Evolutionary conservation across 2,329 filamentous ascomycete species (phyloP), one percentile per base, ranked within the genome.

Genomic region (Tolypocladium album): DNA sequence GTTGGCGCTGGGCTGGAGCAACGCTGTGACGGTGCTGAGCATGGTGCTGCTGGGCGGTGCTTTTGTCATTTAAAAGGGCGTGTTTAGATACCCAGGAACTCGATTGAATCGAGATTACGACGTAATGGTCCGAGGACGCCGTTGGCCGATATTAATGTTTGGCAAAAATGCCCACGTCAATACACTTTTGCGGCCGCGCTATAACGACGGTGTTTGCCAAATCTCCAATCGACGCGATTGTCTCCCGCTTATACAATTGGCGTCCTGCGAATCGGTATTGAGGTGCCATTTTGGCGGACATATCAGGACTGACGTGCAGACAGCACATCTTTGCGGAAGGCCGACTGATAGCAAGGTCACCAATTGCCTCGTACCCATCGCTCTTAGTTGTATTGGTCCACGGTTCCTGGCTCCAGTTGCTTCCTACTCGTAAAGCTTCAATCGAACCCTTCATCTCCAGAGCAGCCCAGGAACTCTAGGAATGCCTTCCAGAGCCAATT

Each of bases 21-120:
- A 62, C 59, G 52, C 64, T 59, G 56, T 72, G 42, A 65, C 69
- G 34, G 58, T 64, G 20, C 57, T 71, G 58, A 65, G 66, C 36
- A 69, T 73, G 67, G 67, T 64, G 12, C 58, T 69, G 45, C 64
- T 68, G 12, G 71, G 70, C 12, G 70, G 67, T 24, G 70, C 50
- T 24, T 40, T 59, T 15, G 0, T 59, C 17, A 20, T 45, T 15
- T 59, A 38, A 59, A 36, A 12, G 45, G 13, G 12, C 12, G 4
- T 20, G 36, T 39, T 39, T 24, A 22, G 20, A 31, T 27, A 42
- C 39, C 38, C 43, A 47, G 11, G 43, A 5, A 9, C 22, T 43
- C 17, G 40, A n/a, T 12, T 24, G 22, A 47, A 24, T 24, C 43
- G 43, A 47, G 12, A n/a, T 24, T 27, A 47, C 7, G 47, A 34